Percentiles rank a stretch among this genome's conserved stretches.
These are phyloP conservation scores for Zygosaccharomyces lentus DNA, from an alignment of 805 yeast species.

Conservation along the genomic window DNA sequence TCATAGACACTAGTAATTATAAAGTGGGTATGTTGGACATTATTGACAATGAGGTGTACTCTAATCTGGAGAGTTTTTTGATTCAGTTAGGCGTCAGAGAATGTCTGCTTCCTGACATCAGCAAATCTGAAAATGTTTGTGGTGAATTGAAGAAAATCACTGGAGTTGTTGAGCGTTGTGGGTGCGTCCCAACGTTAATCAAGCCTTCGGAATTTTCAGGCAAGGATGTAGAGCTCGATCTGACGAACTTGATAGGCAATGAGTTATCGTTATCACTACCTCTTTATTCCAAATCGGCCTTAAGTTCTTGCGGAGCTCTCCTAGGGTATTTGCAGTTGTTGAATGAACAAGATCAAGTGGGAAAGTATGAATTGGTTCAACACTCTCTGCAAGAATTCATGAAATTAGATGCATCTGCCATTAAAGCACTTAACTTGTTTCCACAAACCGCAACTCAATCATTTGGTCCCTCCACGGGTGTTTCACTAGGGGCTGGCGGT, in stretches of 20 bases:
- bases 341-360: constrained; percentile 50
- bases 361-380: constrained; percentile 51
- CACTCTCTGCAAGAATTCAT: constrained; percentile 77
- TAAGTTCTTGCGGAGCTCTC: constrained; percentile 47
- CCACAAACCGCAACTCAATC: constrained; percentile 42
- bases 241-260: constrained; percentile 62
- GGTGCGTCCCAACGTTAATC: constrained; percentile 60
- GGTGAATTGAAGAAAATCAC: constrained; percentile 57
- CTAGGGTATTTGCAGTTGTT: constrained; percentile 64
- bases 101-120: constrained; percentile 52
- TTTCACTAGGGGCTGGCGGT: constrained; percentile 15
- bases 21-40: constrained; percentile 72
- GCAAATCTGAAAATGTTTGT: constrained; percentile 20
- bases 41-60: constrained; percentile 79
- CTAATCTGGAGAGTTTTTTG: constrained; percentile 79
- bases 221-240: constrained; percentile 73
- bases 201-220: constrained; percentile 54
- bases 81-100: constrained; percentile 91
- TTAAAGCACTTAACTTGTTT: constrained; percentile 80
- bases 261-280: constrained; percentile 37
- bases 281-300: constrained; percentile 25
- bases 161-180: constrained; percentile 75
- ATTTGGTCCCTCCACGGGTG: constrained; percentile 15
- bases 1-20: constrained; percentile 66
- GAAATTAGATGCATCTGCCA: constrained; percentile 88